phyloP scores from a whole-genome alignment of 164 flowering plant species.

The Amborella trichopoda region DNA sequence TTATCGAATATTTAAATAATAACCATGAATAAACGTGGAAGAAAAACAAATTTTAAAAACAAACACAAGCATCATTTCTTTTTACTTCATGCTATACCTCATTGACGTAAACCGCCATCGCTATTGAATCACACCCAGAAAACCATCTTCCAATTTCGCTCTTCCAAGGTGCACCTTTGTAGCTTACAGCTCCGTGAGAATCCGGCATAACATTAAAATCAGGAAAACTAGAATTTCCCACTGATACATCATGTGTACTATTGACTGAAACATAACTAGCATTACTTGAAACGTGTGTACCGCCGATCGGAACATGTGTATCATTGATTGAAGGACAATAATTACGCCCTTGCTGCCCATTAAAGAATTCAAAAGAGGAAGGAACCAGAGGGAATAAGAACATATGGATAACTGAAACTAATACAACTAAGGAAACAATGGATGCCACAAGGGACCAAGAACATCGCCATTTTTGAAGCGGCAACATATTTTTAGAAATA shows the following conservation, averaged over 20 bases:
- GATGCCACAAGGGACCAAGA: slow-evolving; percentile 54
- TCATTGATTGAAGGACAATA: slow-evolving; percentile 30
- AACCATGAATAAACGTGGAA: background rate
- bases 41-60: background rate
- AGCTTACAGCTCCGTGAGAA: slow-evolving; percentile 46
- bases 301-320: slow-evolving; percentile 18
- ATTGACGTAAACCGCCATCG: slow-evolving; percentile 26
- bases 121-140: slow-evolving; percentile 53
- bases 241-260: too few relatives aligned
- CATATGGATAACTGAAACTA: slow-evolving; percentile 53
- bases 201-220: slow-evolving; percentile 60
- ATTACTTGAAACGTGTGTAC: too few relatives aligned
- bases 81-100: slow-evolving; percentile 39
- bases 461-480: slow-evolving; percentile 42
- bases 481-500: slow-evolving; percentile 26
- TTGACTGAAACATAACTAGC: too few relatives aligned
- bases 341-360: slow-evolving; percentile 20
- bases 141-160: slow-evolving; percentile 85
- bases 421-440: slow-evolving; percentile 33
- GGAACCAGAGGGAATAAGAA: slow-evolving; percentile 54
- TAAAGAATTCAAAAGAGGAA: slow-evolving; percentile 33
- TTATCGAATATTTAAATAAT: background rate
- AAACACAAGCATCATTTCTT: background rate
- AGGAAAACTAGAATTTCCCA: too few relatives aligned
- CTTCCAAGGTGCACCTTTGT: slow-evolving; percentile 83